Base-by-base conservation (phyloP, 371 early-diverging fungal species). In the Mortierella sp. region DNA sequence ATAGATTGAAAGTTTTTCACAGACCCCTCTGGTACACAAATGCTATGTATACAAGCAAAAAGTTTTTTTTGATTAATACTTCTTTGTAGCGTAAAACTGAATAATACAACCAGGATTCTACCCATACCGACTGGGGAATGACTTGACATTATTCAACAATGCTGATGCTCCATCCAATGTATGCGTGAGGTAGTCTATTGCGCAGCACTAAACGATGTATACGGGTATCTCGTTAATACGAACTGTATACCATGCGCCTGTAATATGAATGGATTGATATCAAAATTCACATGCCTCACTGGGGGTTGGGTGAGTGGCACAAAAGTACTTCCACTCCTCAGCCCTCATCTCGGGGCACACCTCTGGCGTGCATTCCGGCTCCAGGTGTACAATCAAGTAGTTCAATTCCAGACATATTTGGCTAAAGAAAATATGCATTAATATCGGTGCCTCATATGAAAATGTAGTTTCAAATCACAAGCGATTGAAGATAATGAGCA, bases 311-410 rank as follows among this genome's bases (percentile, higher is more conserved):
- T 98, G 98, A 3, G 95, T 94, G 4, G 98, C 98, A 78, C 98
- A 98, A 28, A 96, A 90, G 86, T 95, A 97, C 66, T 93, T 86
- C 93, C 95, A 96, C 26, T 96, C 97, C 55, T 92, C 91, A 5
- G 97, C 97, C 72, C 95, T 93, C 98, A 98, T 98, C 52, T 96
- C 94, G 0, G 95, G 95, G 76, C 98, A 98, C 14, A 88, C 85
- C 32, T 90, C 89, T 10, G 84, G 84, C 0, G 93, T 95, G 76
- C 98, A 98, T 64, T 96, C 97, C 16, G 84, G 66, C 70, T 90
- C 90, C 55, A 97, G 85, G 61, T 92, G 86, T 1, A 93, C 90
- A 20, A 97, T 88, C 28, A 96, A 85, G 67, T 88, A 89, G 67
- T 92, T 94, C 28, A 98, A 86, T 74, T 97, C 96, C 62, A 94